Base-by-base conservation (phyloP, 2,329 filamentous ascomycete species). In the Clathrospora elynae region DNA sequence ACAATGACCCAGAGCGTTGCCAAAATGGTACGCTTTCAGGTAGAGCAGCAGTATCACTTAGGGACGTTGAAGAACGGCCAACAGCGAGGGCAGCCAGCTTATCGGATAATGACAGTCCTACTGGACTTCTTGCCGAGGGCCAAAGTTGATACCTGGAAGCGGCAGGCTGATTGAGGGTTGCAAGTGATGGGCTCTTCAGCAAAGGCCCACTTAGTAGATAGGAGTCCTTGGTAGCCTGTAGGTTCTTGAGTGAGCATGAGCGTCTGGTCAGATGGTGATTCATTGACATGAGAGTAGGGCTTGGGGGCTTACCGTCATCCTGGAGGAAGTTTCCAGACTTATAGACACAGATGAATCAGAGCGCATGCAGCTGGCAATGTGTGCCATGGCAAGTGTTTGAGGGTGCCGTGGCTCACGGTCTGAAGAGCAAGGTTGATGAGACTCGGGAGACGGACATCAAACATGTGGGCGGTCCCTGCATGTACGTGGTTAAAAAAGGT, bases 361-460 rank as follows among this genome's bases (percentile, higher is more conserved):
- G 39, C 70, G 66, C 53, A 72, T 70, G 66, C 68, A 71, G 65
- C 69, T 70, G 61, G 70, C 68, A 57, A 73, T 73, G 64, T 73
- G 70, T 68, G 67, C 66, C 68, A 72, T 71, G 64, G 62, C 53
- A 37, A 56, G 31, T 44, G 64, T 67, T 66, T 70, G 64, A 66
- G 58, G 57, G 53, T 56, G 54, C 58, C 49, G 61, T 67, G 55
- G 64, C 56, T 66, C 60, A 62, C 57, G 61, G 61, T 65, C 52
- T 59, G 53, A 57, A 53, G 50, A 56, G 51, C 66, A 65, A 66
- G 64, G 67, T 66, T 67, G 63, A 46, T 70, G 67, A 70, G 66
- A 70, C 67, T 70, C 54, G 59, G 55, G 57, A 61, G 57, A 59
- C 62, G 63, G 60, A 63, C 62, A 69, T 70, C 67, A 70, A 70